phyloP scores from a whole-genome alignment of 805 yeast genomes.

The Kuraishia molischiana region DNA sequence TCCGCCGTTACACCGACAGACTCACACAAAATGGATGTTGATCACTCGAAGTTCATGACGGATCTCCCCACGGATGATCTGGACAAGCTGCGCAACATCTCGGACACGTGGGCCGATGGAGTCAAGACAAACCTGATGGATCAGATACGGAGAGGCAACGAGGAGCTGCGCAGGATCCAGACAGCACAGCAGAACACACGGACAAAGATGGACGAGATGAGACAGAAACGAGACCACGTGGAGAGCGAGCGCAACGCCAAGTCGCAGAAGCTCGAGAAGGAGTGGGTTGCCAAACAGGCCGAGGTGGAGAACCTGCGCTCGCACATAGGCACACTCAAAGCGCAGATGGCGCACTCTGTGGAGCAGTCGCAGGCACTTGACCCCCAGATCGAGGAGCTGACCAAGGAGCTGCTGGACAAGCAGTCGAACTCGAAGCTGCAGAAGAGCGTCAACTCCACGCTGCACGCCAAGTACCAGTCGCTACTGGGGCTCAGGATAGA shows the following conservation, averaged over 20 bases:
- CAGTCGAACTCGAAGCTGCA: constrained; percentile 25
- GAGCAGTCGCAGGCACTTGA: background rate
- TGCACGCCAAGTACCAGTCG: constrained; percentile 31
- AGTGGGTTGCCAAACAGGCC: constrained; percentile 1
- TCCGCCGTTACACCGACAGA: too few relatives aligned
- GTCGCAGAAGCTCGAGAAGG: background rate
- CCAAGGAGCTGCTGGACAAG: constrained; percentile 6
- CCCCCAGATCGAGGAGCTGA: background rate
- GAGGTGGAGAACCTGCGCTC: background rate
- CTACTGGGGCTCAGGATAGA: constrained; percentile 38
- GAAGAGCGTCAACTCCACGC: constrained; percentile 27
- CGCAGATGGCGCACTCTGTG: background rate
- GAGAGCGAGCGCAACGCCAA: background rate
- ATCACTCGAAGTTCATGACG: background rate
- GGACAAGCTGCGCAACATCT: background rate
- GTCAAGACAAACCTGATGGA: background rate
- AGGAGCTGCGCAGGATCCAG: background rate
- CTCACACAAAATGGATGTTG: background rate
- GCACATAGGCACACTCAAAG: background rate
- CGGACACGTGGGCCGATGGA: background rate
- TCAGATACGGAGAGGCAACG: background rate
- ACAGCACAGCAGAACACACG: background rate
- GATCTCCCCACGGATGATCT: background rate
- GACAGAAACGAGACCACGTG: background rate
- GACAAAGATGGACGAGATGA: background rate